phyloP scores from a whole-genome alignment of 352 stramenopile species.

The Hyaloperonospora arabidopsidis region DNA sequence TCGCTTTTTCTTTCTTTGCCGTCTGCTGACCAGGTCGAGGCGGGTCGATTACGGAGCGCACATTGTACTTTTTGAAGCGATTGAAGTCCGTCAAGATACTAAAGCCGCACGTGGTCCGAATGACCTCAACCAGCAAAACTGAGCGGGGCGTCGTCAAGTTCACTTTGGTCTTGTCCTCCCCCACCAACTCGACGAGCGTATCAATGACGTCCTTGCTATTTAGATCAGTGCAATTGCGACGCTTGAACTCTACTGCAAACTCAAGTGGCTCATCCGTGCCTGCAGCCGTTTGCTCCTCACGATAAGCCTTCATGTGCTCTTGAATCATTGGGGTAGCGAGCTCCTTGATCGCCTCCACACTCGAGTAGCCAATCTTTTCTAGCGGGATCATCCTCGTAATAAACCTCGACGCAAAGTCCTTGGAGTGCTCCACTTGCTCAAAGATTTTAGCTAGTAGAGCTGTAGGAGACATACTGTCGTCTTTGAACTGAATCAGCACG shows the following conservation, averaged over 20 bases:
- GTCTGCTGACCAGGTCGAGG: slow-evolving; percentile 31
- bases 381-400: slow-evolving; percentile 70
- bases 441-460: slow-evolving; percentile 55
- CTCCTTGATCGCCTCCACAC: slow-evolving; percentile 51
- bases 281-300: slow-evolving; percentile 20
- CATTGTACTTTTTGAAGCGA: slow-evolving; percentile 69
- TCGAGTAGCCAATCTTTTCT: slow-evolving; percentile 58
- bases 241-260: slow-evolving; percentile 67
- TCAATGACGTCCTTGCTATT: slow-evolving; percentile 72
- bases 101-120: slow-evolving; percentile 65
- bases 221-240: slow-evolving; percentile 66
- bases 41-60: slow-evolving; percentile 63
- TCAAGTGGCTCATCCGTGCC: slow-evolving; percentile 25
- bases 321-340: slow-evolving; percentile 51
- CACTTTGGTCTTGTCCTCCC: slow-evolving; percentile 53
- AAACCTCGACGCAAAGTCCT: slow-evolving; percentile 68
- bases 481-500: slow-evolving; percentile 58
- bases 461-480: slow-evolving; percentile 38
- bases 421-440: slow-evolving; percentile 46
- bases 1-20: slow-evolving; percentile 19
- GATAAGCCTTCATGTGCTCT: slow-evolving; percentile 30
- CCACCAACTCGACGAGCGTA: slow-evolving; percentile 47
- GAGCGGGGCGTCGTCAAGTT: slow-evolving; percentile 56
- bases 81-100: slow-evolving; percentile 72
- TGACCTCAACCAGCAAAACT: slow-evolving; percentile 67